These are phyloP conservation scores for Phytophthora nicotianae DNA, from an alignment of 352 stramenopile species.

Conservation along the genomic window DNA sequence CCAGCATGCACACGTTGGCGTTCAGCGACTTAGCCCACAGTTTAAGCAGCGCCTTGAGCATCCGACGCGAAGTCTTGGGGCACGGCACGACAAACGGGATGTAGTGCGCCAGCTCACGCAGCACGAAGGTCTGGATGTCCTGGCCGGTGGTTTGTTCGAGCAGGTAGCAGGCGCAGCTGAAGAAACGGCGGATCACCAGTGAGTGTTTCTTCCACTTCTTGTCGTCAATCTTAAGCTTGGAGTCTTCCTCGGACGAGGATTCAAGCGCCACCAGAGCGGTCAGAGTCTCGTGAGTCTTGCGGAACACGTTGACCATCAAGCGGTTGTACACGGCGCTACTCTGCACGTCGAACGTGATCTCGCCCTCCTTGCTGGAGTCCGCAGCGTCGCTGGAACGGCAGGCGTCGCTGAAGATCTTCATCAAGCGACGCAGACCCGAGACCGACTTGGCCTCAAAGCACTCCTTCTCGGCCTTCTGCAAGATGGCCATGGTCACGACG, in stretches of 20 bases:
- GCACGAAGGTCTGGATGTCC: constrained; percentile 84
- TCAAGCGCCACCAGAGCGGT: constrained; percentile 72
- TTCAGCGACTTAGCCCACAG: constrained; percentile 87
- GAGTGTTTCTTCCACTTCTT: constrained; percentile 83
- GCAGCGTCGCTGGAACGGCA: constrained; percentile 92
- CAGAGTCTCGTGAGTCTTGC: constrained; percentile 88
- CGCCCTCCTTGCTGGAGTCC: constrained; percentile 64
- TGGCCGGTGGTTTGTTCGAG: constrained; percentile 86
- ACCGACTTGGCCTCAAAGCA: constrained; percentile 90
- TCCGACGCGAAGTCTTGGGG: constrained; percentile 61
- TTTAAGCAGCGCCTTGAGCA: constrained; percentile 88
- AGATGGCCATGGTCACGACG: constrained; percentile 77
- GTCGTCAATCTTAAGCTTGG: constrained; percentile 61
- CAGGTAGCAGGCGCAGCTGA: constrained; percentile 92
- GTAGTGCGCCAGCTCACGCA: constrained; percentile 83
- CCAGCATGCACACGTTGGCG: constrained; percentile 87
- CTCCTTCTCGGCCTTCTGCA: constrained; percentile 86
- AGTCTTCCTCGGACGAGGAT: constrained; percentile 37
- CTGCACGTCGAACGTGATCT: constrained; percentile 93
- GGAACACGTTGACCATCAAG: constrained; percentile 95
- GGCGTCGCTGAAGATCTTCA: constrained; percentile 94
- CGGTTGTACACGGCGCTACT: constrained; percentile 95
- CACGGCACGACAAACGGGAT: constrained; percentile 71
- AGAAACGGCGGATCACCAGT: constrained; percentile 91
- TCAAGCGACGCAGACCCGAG: constrained; percentile 89